Evolutionary conservation across 2,329 filamentous ascomycete genomes (phyloP), one percentile per base, ranked within the genome.

Genomic region (Fonsecaea multimorphosa): DNA sequence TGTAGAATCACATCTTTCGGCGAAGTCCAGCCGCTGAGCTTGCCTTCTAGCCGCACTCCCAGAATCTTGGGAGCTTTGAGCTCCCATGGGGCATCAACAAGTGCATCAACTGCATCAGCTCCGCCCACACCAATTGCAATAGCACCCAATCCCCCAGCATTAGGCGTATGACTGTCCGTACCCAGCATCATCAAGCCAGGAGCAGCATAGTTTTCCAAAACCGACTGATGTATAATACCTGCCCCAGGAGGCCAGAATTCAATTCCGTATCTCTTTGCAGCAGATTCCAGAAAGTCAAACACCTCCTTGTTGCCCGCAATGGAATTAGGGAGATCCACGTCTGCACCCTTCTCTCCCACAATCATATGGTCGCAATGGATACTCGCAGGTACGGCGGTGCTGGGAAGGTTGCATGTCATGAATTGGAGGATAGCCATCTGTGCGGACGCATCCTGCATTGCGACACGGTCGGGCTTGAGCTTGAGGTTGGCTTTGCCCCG

Each of bases 311-410:
- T 99, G 54, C 91, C 90, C 79, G 89, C 85, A 68, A 99, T 96
- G 49, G 93, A 95, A 34, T 89, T 87, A 31, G 90, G 87, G 68
- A 99, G 81, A 80, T 99, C 95, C 27, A 88, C 86, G 73, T 94
- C 89, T 38, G 94, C 95, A 65, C 95, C 95, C 76, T 89, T 91
- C 80, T 96, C 90, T 63, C 94, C 95, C 32, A 98, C 94, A 80
- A 99, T 98, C 88, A 99, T 89, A 79, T 99, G 95, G 82, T 99
- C 95, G 80, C 95, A 99, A 82, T 99, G 95, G 73, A 98, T 97
- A 78, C 93, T 97, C 56, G 95, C 94, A 11, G 95, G 95, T 57
- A 99, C 94, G 9, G 93, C 93, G 1, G 95, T 97, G 66, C 88
- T 88, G 31, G 90, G 91, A 61, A 99, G 85, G 62, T 92, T 91